Conservation (phyloP, 257 asterid species). For the Vinca minor region DNA sequence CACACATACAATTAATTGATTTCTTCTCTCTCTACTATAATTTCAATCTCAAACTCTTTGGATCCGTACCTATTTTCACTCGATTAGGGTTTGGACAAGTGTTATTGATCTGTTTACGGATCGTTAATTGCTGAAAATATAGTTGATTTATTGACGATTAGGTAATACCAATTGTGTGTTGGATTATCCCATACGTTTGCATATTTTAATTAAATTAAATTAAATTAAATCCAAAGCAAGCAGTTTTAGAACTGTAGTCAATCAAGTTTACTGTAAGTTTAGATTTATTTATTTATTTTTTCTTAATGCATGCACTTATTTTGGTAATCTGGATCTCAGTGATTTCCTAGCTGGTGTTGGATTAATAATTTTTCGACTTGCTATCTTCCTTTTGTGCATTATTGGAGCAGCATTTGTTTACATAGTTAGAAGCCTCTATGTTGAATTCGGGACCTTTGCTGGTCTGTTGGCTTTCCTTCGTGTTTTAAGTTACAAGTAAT, state of each 20-base stretch:
- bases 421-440: constrained; percentile 3
- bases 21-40: not conserved
- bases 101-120: constrained; percentile 30
- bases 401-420: not conserved
- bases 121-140: constrained; percentile 18
- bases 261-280: constrained; percentile 24
- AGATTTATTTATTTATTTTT: constrained; percentile 1
- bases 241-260: constrained; percentile 26
- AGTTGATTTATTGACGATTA: constrained; percentile 16
- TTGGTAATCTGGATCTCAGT: constrained; percentile 26
- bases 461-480: constrained; percentile 2
- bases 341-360: constrained; percentile 13
- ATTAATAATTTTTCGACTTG: constrained; percentile 14
- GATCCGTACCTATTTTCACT: constrained; percentile 29
- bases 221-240: constrained; percentile 8
- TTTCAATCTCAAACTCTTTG: constrained; percentile 14
- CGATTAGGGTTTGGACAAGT: constrained; percentile 46
- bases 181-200: constrained; percentile 35
- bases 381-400: constrained; percentile 5
- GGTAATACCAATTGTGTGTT: constrained; percentile 15
- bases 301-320: constrained; percentile 25
- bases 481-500: constrained; percentile 1
- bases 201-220: constrained; percentile 21
- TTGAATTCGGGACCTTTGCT: not conserved
- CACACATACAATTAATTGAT: not conserved